Evolutionary conservation across 1,284 basidiomycete species (phyloP).

Genomic region (Boletellus dicymbophilus): DNA sequence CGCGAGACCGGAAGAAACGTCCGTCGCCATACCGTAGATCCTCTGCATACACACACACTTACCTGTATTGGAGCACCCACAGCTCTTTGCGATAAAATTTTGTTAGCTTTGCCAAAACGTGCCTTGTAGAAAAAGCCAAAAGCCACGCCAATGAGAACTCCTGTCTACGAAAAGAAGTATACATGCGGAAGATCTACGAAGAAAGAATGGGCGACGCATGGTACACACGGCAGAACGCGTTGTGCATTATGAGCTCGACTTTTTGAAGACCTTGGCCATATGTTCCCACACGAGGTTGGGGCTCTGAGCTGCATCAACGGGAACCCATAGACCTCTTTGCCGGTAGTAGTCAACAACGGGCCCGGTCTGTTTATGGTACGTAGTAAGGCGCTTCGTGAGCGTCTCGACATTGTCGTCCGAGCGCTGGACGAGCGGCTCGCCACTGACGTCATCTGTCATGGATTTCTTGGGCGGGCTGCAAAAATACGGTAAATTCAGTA

Average conservation of each 20-base stretch:
- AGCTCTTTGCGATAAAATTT: constrained; percentile 4
- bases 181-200: constrained; percentile 29
- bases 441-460: constrained; percentile 92
- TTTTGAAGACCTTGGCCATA: constrained; percentile 62
- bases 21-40: constrained; percentile 7
- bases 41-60: constrained; percentile 21
- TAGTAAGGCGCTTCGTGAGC: constrained; percentile 82
- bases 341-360: constrained; percentile 99
- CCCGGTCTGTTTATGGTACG: constrained; percentile 92
- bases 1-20: not conserved
- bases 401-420: constrained; percentile 95
- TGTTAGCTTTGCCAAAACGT: not conserved
- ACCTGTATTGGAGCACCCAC: constrained; percentile 26
- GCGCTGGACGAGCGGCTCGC: constrained; percentile 92
- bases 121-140: constrained; percentile 2
- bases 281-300: constrained; percentile 92
- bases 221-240: no score
- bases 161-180: constrained; percentile 25
- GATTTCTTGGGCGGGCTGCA: constrained; percentile 92
- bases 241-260: constrained; percentile 23
- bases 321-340: constrained; percentile 84
- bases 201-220: constrained; percentile 4
- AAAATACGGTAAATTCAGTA: not conserved
- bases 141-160: constrained; percentile 2
- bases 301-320: constrained; percentile 92